Evolutionary conservation across 306 rosid genomes (phyloP), one percentile per base, ranked within the genome.

Genomic region (Citrullus amarus): DNA sequence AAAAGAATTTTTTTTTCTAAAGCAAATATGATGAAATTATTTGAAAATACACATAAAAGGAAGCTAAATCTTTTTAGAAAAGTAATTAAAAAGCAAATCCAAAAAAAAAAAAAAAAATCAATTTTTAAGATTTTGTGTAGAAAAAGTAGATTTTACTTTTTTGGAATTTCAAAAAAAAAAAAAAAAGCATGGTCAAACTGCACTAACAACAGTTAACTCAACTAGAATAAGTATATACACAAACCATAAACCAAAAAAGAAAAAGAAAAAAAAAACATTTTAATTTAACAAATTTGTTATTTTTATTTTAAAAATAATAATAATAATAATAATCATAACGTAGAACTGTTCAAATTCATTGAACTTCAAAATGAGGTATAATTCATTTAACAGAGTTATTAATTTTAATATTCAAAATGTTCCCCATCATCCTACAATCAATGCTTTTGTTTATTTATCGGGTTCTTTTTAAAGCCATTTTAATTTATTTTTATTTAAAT

Each of bases 151-250:
- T 50, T 51, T 30, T 51, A 16, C 61, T 51, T 73, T 72, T 51
- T 46, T 7, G 8, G 9, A 48, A 25, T 25, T 25, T 22, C 3
- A 32, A 32, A 32, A 32, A 0, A 2, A 32, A 32, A 32, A 2
- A 71, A 46, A 25, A 30, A 46, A 9, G 10, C 6, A 15, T 51
- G 39, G 16, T 53, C 61, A 73, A 48, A 50, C 16, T 50, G 46
- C 77, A 73, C 61, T 48, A 73, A 50, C 56, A 73, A 50, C 60
- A 50, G 77, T 73, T 73, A 25, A 72, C 44, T 46, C 59, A 71
- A 71, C 13, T 65, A 36, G 58, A 70, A 46, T 46, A 46, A 44
- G 12, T 13, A 69, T 39, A 32, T 41, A 54, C 74, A 67, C 74
- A n/a, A 66, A 14, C 4, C 39, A 25, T 12, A 25, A 66, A 38